Base-by-base conservation (phyloP, 495 filamentous ascomycete genomes). In the Penicillium paradoxum region DNA sequence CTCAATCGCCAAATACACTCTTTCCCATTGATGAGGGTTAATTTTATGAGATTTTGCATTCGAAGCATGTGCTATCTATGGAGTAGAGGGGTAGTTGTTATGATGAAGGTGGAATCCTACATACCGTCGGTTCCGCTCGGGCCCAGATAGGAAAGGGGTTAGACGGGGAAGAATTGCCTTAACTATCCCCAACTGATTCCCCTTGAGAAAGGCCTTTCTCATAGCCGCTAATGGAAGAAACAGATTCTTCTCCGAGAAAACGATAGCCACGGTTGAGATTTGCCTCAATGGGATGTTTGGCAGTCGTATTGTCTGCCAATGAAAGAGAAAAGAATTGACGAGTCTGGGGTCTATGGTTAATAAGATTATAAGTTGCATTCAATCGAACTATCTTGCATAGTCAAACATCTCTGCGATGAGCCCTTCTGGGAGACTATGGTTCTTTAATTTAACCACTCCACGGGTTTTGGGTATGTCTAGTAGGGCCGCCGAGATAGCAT, bases 221-320 rank as follows among this genome's bases (percentile, higher is more conserved):
- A 13, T 72, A 70, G 24, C 78, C 79, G 48, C 78, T 73, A 24
- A 79, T 77, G 48, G 79, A 78, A 0, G 72, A 77, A 19, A 85
- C 73, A 38, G 83, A 83, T 58, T 86, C 83, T 17, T 79, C 65
- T 24, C 67, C 67, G 13, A 70, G 56, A 24, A 51, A 63, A 42
- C 60, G 60, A 57, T 85, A 87, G 34, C 84, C 83, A 29, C 83
- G 74, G 54, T 86, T 82, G 17, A 69, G 71, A 6, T 56, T 67
- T 24, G 67, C 54, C 53, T 77, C 71, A 34, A 72, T 73, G 7
- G 83, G 83, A 59, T 84, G 82, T 11, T 79, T 79, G 24, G 80
- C 81, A 9, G 74, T 66, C 59, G 65, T 64, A 43, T 80, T 81
- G 34, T 67, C 60, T 7, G 73, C 70, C 0, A 52, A 42, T 1